These are phyloP conservation scores for Blastocystis sp. DNA, from an alignment of 352 stramenopile genomes.

Conservation along the genomic window DNA sequence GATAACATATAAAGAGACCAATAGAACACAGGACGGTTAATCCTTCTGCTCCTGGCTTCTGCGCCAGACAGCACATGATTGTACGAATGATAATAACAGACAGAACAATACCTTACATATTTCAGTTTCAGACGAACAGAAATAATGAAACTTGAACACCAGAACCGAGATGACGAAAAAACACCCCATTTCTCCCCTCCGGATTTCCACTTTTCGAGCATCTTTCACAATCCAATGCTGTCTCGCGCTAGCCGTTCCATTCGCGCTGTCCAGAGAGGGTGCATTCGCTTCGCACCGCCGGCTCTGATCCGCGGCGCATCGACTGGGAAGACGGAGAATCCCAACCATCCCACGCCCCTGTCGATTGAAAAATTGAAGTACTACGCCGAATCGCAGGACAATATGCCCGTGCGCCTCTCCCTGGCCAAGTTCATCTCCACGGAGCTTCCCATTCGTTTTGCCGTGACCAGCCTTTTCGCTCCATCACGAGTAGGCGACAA, in stretches of 20 bases:
- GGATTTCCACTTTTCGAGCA: neutral
- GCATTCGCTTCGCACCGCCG: neutral
- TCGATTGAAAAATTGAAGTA: slow-evolving; percentile 54
- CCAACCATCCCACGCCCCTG: slow-evolving; percentile 50
- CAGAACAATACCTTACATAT: too few relatives aligned
- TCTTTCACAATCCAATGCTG: slow-evolving; percentile 1
- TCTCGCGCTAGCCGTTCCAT: too few relatives aligned
- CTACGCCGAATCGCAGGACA: slow-evolving; percentile 62
- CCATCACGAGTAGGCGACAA: slow-evolving; percentile 24
- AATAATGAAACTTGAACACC: too few relatives aligned
- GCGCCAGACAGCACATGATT: too few relatives aligned
- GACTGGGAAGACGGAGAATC: neutral
- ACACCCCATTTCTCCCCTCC: neutral
- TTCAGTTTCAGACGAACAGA: too few relatives aligned
- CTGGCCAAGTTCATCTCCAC: slow-evolving; percentile 54
- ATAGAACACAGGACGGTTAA: too few relatives aligned
- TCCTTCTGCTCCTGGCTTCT: too few relatives aligned
- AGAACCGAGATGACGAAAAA: neutral
- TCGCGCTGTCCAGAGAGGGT: neutral
- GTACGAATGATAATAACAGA: too few relatives aligned
- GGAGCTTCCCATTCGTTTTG: slow-evolving; percentile 57
- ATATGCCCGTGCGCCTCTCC: slow-evolving; percentile 47
- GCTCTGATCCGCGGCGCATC: neutral
- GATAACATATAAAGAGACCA: too few relatives aligned
- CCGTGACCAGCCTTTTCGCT: neutral